Conservation (phyloP, 78 protist genomes). For the Creolimax fragrantissima region DNA sequence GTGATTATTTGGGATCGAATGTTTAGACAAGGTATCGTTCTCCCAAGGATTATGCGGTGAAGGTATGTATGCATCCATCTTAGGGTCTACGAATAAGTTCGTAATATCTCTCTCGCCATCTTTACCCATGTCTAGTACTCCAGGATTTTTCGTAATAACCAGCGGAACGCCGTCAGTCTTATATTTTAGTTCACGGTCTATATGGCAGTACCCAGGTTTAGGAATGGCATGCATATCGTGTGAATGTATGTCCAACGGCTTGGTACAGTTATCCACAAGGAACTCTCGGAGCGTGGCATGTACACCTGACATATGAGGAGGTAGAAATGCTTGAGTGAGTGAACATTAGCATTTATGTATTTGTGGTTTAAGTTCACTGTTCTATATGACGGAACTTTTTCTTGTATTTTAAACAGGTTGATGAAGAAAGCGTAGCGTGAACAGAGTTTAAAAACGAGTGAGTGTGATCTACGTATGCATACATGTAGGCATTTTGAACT, state of each 20-base stretch:
- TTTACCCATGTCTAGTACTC: background rate
- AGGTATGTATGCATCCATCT: background rate
- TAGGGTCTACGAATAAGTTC: background rate
- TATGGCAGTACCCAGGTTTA: background rate
- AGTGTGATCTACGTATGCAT: too few relatives aligned
- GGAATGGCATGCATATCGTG: background rate
- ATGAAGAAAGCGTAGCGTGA: too few relatives aligned
- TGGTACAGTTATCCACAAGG: background rate
- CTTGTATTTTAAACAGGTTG: too few relatives aligned
- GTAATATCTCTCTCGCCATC: background rate
- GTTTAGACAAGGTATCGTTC: background rate
- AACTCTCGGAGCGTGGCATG: background rate
- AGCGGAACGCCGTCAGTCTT: background rate
- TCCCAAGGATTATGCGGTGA: background rate
- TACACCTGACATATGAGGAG: background rate
- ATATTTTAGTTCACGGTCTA: background rate
- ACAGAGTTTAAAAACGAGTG: too few relatives aligned
- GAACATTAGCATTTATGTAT: background rate
- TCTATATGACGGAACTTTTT: too few relatives aligned
- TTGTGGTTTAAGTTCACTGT: too few relatives aligned
- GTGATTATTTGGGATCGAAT: background rate
- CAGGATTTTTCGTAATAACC: background rate
- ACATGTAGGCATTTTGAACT: too few relatives aligned
- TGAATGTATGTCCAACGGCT: too few relatives aligned
- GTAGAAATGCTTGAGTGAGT: background rate